Evolutionary conservation across 306 rosid genomes (phyloP).

Genomic region (Fragaria vesca): DNA sequence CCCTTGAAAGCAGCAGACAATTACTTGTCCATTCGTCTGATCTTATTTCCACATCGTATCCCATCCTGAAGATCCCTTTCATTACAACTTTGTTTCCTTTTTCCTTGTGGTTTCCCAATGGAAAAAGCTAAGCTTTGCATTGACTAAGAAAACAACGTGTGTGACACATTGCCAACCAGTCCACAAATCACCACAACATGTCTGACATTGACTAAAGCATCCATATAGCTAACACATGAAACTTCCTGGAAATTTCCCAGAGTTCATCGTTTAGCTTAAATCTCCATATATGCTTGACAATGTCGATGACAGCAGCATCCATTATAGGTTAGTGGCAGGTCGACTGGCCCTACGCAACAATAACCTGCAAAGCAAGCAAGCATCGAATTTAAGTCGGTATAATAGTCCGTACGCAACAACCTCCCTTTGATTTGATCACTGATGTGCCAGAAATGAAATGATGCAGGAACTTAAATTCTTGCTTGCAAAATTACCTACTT

Average conservation of each 20-base stretch:
- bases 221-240: neutral
- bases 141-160: neutral
- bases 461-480: neutral
- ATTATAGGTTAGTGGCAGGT: neutral
- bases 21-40: neutral
- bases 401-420: neutral
- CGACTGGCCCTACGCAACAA: neutral
- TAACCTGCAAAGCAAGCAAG: neutral
- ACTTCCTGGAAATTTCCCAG: slow-evolving; percentile 16
- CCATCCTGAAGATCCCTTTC: neutral
- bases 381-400: neutral
- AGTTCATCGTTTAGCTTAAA: neutral
- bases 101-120: slow-evolving; percentile 10
- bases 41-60: neutral
- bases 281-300: neutral
- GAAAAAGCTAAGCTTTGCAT: neutral
- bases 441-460: neutral
- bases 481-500: neutral
- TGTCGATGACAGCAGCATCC: neutral
- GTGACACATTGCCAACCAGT: neutral
- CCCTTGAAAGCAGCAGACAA: neutral
- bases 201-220: neutral
- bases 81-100: neutral
- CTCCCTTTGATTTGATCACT: neutral
- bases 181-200: neutral